A percentile compares a stretch with the other conserved stretches of the same genome.
Conservation (phyloP, 441 rosid genomes). For the California macrophylla region DNA sequence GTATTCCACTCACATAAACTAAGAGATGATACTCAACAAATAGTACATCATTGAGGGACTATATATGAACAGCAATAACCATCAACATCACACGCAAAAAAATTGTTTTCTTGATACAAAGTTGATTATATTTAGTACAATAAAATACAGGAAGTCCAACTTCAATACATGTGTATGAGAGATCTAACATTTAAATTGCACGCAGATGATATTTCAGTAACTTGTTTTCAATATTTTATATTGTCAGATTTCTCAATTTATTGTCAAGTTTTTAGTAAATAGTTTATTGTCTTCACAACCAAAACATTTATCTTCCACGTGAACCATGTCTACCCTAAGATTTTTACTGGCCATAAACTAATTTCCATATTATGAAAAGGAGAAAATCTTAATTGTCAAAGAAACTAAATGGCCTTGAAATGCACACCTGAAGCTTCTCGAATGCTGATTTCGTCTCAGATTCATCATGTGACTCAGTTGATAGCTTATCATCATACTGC, state of each 20-base stretch:
- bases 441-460: slow-evolving; percentile 50
- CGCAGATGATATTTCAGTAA: not conserved
- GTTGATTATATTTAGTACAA: not conserved
- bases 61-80: not conserved
- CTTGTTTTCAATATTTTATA: not conserved
- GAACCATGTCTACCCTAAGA: not conserved
- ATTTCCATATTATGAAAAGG: not conserved
- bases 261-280: not conserved
- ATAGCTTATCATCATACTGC: slow-evolving; percentile 47
- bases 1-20: not conserved
- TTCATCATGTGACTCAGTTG: slow-evolving; percentile 34
- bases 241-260: not conserved
- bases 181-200: not conserved
- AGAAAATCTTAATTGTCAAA: not conserved
- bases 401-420: slow-evolving; percentile 7
- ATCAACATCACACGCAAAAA: not conserved
- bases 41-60: not conserved
- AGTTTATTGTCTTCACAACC: not conserved
- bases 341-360: not conserved
- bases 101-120: not conserved
- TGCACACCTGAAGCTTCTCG: slow-evolving; percentile 69
- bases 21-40: not conserved
- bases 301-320: not conserved
- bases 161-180: not conserved
- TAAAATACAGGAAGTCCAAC: not conserved